phyloP scores from a whole-genome alignment of 148 eudicot species.

The Heliamphora exappendiculata region DNA sequence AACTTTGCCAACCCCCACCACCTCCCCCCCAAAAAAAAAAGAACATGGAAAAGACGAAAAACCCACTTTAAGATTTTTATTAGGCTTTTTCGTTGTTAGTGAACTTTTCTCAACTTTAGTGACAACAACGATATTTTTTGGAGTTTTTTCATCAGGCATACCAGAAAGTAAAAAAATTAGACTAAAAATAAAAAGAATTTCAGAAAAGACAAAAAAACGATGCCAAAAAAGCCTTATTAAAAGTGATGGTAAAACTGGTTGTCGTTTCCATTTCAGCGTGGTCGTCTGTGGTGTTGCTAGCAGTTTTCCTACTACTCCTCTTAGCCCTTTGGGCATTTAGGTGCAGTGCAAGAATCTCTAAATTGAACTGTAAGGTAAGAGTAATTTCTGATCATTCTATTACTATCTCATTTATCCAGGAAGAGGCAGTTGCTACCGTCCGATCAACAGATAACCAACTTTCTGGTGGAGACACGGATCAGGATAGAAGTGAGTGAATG shows the following conservation, averaged over 20 bases:
- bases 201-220: no score
- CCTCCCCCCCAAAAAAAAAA: no score
- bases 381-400: background rate
- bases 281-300: background rate
- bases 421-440: slow-evolving; percentile 3
- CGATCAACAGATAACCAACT: slow-evolving; percentile 13
- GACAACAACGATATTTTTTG: no score
- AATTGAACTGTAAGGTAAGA: background rate
- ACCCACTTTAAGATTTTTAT: no score
- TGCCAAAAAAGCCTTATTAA: background rate
- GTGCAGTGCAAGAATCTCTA: background rate
- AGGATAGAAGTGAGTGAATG: slow-evolving; percentile 2
- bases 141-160: no score
- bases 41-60: no score
- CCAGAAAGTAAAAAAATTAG: no score
- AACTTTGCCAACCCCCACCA: no score
- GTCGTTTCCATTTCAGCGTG: background rate
- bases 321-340: background rate
- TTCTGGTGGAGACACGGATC: slow-evolving; percentile 4
- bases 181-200: no score
- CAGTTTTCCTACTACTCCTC: background rate
- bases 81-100: background rate
- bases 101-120: background rate
- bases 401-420: slow-evolving; percentile 1
- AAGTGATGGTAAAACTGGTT: background rate